Evolutionary conservation across 164 flowering plant species (phyloP).

Genomic region (Brasenia schreberi): DNA sequence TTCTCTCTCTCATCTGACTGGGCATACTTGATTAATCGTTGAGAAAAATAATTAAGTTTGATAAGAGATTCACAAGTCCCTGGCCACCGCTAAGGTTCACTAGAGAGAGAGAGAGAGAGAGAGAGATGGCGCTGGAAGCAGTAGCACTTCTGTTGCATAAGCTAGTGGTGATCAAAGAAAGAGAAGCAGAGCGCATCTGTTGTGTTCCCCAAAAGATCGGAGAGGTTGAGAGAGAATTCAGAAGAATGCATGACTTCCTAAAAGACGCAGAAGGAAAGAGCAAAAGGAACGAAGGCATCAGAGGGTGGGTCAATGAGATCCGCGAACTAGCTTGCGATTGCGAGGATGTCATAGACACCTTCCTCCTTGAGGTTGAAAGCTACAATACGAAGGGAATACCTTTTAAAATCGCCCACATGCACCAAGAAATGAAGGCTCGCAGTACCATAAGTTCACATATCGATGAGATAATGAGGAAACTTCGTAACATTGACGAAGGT

Average conservation of each 20-base stretch:
- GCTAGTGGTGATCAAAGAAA: too few species aligned
- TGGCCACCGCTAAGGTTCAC: not conserved
- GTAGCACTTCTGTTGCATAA: too few species aligned
- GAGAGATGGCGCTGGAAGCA: too few species aligned
- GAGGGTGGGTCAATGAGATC: conserved; percentile 11
- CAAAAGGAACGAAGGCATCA: conserved; percentile 3
- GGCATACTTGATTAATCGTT: too few species aligned
- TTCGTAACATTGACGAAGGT: not conserved
- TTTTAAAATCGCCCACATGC: not conserved
- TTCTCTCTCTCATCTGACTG: too few species aligned
- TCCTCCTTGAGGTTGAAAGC: not conserved
- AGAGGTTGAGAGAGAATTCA: conserved; percentile 8
- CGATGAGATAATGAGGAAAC: not conserved
- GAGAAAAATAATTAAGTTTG: too few species aligned
- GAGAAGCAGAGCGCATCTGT: too few species aligned
- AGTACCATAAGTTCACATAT: conserved; percentile 1
- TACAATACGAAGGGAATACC: not conserved
- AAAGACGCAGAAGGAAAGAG: conserved; percentile 13
- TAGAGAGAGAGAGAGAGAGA: not conserved
- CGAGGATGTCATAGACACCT: conserved; percentile 13
- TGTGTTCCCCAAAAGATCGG: not conserved
- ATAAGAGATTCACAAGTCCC: too few species aligned
- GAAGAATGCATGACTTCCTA: conserved; percentile 16
- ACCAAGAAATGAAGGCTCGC: not conserved
- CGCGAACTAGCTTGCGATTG: conserved; percentile 7